These are phyloP conservation scores for Penicillium argentinense DNA, from an alignment of 495 filamentous ascomycete genomes.

Conservation along the genomic window DNA sequence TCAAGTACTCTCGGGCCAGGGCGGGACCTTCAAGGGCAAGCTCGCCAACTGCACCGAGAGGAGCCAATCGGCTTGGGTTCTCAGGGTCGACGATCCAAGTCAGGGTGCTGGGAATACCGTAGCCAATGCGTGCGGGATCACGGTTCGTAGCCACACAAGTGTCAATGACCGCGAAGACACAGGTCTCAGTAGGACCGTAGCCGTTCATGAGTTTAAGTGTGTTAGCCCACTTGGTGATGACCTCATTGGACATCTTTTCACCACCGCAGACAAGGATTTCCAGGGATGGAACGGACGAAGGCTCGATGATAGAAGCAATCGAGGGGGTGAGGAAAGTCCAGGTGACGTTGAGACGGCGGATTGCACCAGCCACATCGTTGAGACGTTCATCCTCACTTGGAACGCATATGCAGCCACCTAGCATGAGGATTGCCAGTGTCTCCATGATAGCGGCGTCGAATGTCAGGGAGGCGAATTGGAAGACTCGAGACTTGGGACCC, in stretches of 20 bases:
- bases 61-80: constrained; percentile 45
- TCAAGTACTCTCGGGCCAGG: constrained; percentile 53
- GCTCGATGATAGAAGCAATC: constrained; percentile 49
- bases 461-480: constrained; percentile 56
- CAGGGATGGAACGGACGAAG: constrained; percentile 42
- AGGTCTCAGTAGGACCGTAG: constrained; percentile 60
- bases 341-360: constrained; percentile 47
- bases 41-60: constrained; percentile 55
- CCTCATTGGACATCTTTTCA: constrained; percentile 48
- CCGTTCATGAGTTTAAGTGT: constrained; percentile 51
- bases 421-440: constrained; percentile 48
- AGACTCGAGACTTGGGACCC: constrained; percentile 38
- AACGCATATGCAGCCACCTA: constrained; percentile 63
- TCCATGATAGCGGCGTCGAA: constrained; percentile 57
- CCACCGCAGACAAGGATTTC: constrained; percentile 47
- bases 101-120: constrained; percentile 41
- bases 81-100: constrained; percentile 58
- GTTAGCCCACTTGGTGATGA: constrained; percentile 56
- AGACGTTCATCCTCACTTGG: constrained; percentile 57
- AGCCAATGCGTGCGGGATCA: constrained; percentile 49
- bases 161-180: constrained; percentile 40
- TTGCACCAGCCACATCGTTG: constrained; percentile 49
- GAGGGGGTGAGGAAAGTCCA: constrained; percentile 57
- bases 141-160: constrained; percentile 27
- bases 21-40: constrained; percentile 50